Base-by-base conservation (phyloP, 73 alveolate species). In the Durusdinium trenchii region DNA sequence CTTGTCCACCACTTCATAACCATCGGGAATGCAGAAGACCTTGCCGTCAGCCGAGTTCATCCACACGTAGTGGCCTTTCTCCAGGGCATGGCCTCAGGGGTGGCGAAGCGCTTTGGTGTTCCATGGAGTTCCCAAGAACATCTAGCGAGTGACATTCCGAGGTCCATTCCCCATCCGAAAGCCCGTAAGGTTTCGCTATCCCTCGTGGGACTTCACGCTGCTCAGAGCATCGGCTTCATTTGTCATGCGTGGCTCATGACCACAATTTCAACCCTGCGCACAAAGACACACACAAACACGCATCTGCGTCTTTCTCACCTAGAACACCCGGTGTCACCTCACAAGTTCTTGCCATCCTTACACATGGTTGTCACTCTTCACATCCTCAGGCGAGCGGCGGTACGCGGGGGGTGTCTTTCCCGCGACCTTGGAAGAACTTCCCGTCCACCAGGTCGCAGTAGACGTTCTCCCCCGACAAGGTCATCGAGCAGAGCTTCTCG, bases 401-500 rank as follows among this genome's bases (percentile, higher is more conserved):
- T 94, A 76, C 18, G 99, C 99, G 20, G 91, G n/a, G 93, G 14
- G 99, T 94, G 38, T 94, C 99, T 93, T 94, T 94, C 54, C 99
- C 99, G 6, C 89, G 86, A 28, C 99, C 99, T 83, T 99, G 99
- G 95, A 99, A 99, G 99, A 99, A 99, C 95, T 99, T 99, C 16
- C 99, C 99, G 99, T 99, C 99, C 73, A 99, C 99, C 86, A 99
- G 99, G 99, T 99, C 99, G 85, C 99, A 99, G 99, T 99, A 99
- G 51, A 99, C 99, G 97, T 99, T 99, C 78, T 99, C 96, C 71
- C 99, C 99, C 64, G 99, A 99, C 95, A 99, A 99, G 38, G 99
- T 99, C 69, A 99, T 99, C 7, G 99, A 99, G 99, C 99, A 99
- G 82, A 99, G 99, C 95, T 99, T 99, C 99, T 99, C 99, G 85